Percentiles rank a stretch among this genome's conserved stretches.
phyloP scores from a whole-genome alignment of 2,329 filamentous ascomycete species.

The Ophiocordyceps camponoti-saundersi region DNA sequence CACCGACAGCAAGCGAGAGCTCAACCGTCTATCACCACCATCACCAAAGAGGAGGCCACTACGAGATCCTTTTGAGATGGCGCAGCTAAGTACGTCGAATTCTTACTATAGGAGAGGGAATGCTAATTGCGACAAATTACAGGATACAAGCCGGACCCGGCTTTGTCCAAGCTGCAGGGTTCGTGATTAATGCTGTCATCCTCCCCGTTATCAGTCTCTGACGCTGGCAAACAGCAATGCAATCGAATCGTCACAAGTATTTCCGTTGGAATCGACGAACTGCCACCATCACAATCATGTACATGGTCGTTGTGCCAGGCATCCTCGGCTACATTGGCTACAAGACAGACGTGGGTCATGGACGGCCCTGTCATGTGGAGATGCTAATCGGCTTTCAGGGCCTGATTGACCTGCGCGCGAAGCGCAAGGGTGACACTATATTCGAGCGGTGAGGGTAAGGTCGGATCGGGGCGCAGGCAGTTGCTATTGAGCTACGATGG shows the following conservation, averaged over 20 bases:
- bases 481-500: neutral
- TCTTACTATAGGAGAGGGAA: neutral
- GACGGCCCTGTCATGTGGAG: neutral
- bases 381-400: conserved; percentile 39
- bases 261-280: conserved; percentile 87
- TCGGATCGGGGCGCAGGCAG: conserved; percentile 2
- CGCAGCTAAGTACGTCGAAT: conserved; percentile 20
- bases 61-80: conserved; percentile 15
- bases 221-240: conserved; percentile 47
- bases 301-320: conserved; percentile 54
- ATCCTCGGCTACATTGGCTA: conserved; percentile 58
- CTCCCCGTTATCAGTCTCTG: conserved; percentile 5
- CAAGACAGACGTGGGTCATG: conserved; percentile 65
- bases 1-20: neutral
- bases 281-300: conserved; percentile 63
- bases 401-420: conserved; percentile 69
- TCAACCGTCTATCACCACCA: neutral
- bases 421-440: conserved; percentile 75
- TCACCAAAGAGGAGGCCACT: neutral
- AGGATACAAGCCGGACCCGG: conserved; percentile 25
- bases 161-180: conserved; percentile 23
- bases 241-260: conserved; percentile 73
- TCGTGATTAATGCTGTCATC: conserved; percentile 7
- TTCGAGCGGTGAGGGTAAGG: conserved; percentile 46
- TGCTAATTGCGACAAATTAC: conserved; percentile 9